Evolutionary conservation across 73 alveolate genomes (phyloP).

Genomic region (Breviolum minutum): DNA sequence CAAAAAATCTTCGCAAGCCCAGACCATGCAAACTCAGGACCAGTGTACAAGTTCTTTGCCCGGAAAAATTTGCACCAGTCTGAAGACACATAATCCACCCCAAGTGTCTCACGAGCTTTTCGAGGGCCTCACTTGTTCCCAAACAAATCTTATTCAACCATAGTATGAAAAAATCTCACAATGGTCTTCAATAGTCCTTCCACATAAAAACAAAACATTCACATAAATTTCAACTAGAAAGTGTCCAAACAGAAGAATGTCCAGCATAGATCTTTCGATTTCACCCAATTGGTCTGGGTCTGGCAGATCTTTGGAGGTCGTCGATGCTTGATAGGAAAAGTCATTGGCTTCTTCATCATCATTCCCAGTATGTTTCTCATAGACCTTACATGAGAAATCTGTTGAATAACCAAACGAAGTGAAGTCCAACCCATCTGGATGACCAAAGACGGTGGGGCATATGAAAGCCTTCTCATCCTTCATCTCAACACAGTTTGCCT

Average conservation of each 20-base stretch:
- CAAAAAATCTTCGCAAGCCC: constrained; percentile 12
- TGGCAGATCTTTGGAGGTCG: background rate
- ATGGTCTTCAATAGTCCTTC: too few species aligned
- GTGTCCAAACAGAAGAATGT: background rate
- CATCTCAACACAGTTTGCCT: background rate
- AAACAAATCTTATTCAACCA: background rate
- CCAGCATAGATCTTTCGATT: background rate
- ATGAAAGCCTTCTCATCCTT: background rate
- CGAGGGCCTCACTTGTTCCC: background rate
- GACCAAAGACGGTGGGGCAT: background rate
- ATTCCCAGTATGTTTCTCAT: background rate
- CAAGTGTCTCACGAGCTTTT: background rate
- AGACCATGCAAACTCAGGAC: constrained; percentile 18
- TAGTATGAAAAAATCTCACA: background rate
- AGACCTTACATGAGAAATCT: background rate
- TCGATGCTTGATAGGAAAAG: background rate
- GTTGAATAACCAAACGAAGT: background rate
- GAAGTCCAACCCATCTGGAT: background rate
- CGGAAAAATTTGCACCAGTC: background rate
- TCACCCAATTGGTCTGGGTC: background rate
- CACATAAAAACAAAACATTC: background rate
- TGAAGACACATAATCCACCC: background rate
- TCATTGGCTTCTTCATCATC: background rate
- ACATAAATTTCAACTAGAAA: background rate
- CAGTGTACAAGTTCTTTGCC: background rate